Evolutionary conservation across 768 basidiomycete genomes (phyloP), one percentile per base, ranked within the genome.

Genomic region (Terana coerulea): DNA sequence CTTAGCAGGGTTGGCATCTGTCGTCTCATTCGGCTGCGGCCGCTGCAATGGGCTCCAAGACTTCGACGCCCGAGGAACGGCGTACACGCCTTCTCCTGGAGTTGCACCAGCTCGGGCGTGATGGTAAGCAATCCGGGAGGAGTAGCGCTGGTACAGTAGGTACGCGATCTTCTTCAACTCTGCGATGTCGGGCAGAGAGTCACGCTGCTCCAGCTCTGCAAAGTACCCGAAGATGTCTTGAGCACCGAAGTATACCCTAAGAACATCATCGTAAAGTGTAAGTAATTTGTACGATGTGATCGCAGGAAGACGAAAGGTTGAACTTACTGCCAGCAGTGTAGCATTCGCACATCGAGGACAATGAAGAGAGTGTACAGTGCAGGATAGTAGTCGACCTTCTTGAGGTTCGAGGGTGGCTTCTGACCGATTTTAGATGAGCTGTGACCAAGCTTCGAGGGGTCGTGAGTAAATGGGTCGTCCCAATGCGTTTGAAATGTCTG

Each of bases 301-400:
- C 11, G 9, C 19, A 19, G 8, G 15, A 28, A 11, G 12, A 8
- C 8, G 14, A 37, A 7, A 22, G n/a, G 37, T 47, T 25, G 24
- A n/a, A 52, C 59, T 15, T 46, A 69, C 68, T 64, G 21, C 68
- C 67, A 72, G 42, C 69, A 71, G 36, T 72, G 67, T 3, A 70
- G 61, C 25, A 71, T 65, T 1, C 64, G 61, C 0, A 49, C 61
- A 43, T 70, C 66, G 11, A 69, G 57, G 5, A 70, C 60, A 1
- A 63, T 51, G 35, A 62, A 58, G 0, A 54, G 37, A 0, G 70
- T 47, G n/a, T 71, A 61, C 0, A 45, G 19, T 4, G 40, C 37
- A 0, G 58, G 59, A 39, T 69, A 67, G 46, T 62, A 70, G 39
- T 70, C 67, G 2, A 69, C 66, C 51, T 71, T 69, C 51, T 67